phyloP scores from a whole-genome alignment of 805 yeast genomes.

The Candida coquimbonensis region DNA sequence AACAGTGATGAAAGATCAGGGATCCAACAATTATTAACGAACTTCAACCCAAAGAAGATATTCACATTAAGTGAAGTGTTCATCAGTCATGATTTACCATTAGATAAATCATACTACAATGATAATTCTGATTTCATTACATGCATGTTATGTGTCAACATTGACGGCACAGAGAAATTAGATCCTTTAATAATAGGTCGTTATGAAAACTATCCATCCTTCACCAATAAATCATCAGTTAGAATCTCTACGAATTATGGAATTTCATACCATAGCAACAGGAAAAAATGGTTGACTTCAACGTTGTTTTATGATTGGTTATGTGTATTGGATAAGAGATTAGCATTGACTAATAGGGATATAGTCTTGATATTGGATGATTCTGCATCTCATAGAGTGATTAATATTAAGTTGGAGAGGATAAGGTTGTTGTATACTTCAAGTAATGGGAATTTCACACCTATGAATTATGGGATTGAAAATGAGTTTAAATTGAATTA shows the following conservation, averaged over 20 bases:
- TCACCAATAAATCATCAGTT: constrained; percentile 30
- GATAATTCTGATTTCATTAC: constrained; percentile 39
- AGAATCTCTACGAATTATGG: constrained; percentile 46
- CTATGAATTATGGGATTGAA: constrained; percentile 58
- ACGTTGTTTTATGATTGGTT: constrained; percentile 58
- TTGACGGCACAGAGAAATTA: constrained; percentile 56
- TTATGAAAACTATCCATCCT: constrained; percentile 40
- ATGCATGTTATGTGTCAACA: constrained; percentile 54
- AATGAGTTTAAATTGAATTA: constrained; percentile 55
- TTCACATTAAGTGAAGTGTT: constrained; percentile 58
- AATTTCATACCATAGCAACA: constrained; percentile 50
- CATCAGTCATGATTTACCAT: constrained; percentile 50
- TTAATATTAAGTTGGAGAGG: constrained; percentile 41
- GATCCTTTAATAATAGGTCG: constrained; percentile 57
- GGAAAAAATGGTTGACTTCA: constrained; percentile 57
- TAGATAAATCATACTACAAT: constrained; percentile 46
- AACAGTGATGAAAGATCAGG: constrained; percentile 47
- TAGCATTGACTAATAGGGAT: constrained; percentile 40
- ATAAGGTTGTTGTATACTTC: constrained; percentile 34
- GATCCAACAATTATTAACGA: constrained; percentile 37
- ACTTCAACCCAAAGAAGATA: constrained; percentile 43
- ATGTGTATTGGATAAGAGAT: constrained; percentile 50
- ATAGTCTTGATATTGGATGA: constrained; percentile 54
- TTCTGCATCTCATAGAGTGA: constrained; percentile 54
- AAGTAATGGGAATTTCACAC: constrained; percentile 36